Evolutionary conservation across 75 land plant genomes (phyloP).

Genomic region (Sequoiadendron giganteum): DNA sequence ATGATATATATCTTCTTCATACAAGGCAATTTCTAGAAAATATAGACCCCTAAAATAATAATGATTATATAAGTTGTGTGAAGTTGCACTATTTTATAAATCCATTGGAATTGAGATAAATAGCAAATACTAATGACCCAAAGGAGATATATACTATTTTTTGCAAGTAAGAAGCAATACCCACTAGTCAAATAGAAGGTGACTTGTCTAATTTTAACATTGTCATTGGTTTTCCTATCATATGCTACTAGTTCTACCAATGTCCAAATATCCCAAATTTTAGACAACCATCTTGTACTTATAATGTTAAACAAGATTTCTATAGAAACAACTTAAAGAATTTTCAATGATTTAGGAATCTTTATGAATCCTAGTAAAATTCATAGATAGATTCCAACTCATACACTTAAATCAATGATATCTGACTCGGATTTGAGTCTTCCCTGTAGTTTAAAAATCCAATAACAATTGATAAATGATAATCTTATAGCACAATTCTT

Average conservation of each 20-base stretch:
- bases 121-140: background rate
- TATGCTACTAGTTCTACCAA: background rate
- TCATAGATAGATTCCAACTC: background rate
- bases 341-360: background rate
- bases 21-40: background rate
- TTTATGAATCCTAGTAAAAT: background rate
- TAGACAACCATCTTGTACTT: background rate
- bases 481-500: background rate
- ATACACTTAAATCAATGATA: background rate
- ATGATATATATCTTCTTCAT: background rate
- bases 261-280: background rate
- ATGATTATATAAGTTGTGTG: background rate
- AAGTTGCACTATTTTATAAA: background rate
- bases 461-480: background rate
- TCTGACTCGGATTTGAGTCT: background rate
- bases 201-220: background rate
- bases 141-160: background rate
- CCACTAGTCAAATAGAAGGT: background rate
- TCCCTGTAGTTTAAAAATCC: background rate
- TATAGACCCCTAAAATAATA: background rate
- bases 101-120: background rate
- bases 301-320: conserved; percentile 1
- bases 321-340: background rate
- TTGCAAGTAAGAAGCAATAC: background rate
- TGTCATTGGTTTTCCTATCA: background rate